Evolutionary conservation across 169 alveolate genomes (phyloP).

Genomic region (Plasmodium knowlesi): DNA sequence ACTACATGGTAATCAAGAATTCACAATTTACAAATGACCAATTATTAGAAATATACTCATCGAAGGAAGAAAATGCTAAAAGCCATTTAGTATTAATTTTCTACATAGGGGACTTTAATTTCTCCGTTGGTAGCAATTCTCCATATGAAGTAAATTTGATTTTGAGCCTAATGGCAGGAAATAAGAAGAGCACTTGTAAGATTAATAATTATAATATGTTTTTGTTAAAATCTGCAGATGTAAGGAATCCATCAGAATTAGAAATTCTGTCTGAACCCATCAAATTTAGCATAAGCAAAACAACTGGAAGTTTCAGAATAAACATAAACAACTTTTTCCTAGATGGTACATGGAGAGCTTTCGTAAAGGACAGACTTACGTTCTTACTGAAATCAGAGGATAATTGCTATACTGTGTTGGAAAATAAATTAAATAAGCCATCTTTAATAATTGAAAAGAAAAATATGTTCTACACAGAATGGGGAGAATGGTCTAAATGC

Average conservation of each 20-base stretch:
- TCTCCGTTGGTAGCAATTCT: background rate
- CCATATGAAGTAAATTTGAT: slow-evolving; percentile 25
- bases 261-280: slow-evolving; percentile 46
- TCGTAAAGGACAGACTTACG: slow-evolving; percentile 56
- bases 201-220: slow-evolving; percentile 18
- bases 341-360: slow-evolving; percentile 60
- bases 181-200: slow-evolving; percentile 6
- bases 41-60: slow-evolving; percentile 17
- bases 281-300: slow-evolving; percentile 25
- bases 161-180: slow-evolving; percentile 13
- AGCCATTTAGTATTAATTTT: slow-evolving; percentile 48
- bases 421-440: slow-evolving; percentile 53
- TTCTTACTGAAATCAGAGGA: slow-evolving; percentile 49
- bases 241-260: slow-evolving; percentile 42
- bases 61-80: slow-evolving; percentile 10
- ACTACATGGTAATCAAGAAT: slow-evolving; percentile 40
- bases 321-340: slow-evolving; percentile 32
- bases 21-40: slow-evolving; percentile 25
- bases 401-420: slow-evolving; percentile 48
- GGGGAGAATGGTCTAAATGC: slow-evolving; percentile 75
- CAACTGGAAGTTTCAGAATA: slow-evolving; percentile 39
- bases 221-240: slow-evolving; percentile 48
- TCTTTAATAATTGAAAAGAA: slow-evolving; percentile 42
- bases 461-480: slow-evolving; percentile 36
- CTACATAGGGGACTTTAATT: slow-evolving; percentile 49